phyloP scores from a whole-genome alignment of 2,329 filamentous ascomycete species.

The Beauveria bassiana region DNA sequence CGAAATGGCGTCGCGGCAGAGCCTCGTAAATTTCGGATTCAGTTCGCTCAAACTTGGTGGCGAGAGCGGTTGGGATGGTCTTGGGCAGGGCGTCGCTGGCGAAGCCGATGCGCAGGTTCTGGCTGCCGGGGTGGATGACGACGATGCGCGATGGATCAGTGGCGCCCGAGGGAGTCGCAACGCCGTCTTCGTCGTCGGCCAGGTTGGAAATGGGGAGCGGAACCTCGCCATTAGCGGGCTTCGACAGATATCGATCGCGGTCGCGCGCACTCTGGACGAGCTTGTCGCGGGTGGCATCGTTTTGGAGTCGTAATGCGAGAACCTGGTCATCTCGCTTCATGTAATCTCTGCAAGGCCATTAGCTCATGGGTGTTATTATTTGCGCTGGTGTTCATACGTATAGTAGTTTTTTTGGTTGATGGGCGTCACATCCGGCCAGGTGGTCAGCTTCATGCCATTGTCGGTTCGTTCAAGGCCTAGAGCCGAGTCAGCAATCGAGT shows the following conservation, averaged over 20 bases:
- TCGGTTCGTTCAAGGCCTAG: constrained; percentile 90
- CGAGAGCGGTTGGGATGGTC: constrained; percentile 88
- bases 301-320: constrained; percentile 78
- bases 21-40: constrained; percentile 79
- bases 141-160: constrained; percentile 82
- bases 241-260: constrained; percentile 74
- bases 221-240: constrained; percentile 60
- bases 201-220: constrained; percentile 54
- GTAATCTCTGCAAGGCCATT: constrained; percentile 61
- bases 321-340: constrained; percentile 98
- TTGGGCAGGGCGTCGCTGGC: constrained; percentile 94
- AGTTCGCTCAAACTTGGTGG: constrained; percentile 65
- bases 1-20: constrained; percentile 63
- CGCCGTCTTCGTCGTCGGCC: constrained; percentile 48
- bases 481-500: not conserved
- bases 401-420: constrained; percentile 99
- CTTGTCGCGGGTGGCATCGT: constrained; percentile 75
- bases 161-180: constrained; percentile 48
- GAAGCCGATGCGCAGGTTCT: constrained; percentile 88
- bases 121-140: constrained; percentile 90
- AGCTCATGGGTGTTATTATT: not conserved
- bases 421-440: constrained; percentile 83
- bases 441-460: constrained; percentile 94
- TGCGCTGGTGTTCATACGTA: constrained; percentile 52
- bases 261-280: constrained; percentile 84